Conservation (phyloP, 2,329 filamentous ascomycete genomes). For the Pseudopyricularia cyperi region DNA sequence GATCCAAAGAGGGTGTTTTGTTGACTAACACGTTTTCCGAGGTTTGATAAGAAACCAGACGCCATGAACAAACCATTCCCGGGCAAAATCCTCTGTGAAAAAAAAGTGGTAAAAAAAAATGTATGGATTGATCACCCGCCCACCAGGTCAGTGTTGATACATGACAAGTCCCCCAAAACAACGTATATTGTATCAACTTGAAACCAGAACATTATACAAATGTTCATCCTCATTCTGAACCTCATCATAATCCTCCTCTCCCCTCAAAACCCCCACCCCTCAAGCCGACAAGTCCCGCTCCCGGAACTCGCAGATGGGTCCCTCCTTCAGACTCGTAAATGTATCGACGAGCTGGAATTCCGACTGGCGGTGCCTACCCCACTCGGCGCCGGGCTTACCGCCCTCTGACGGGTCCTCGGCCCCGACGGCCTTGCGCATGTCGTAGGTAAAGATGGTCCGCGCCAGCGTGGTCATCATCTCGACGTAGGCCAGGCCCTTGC, state of each 20-base stretch:
- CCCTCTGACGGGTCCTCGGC: slow-evolving; percentile 41
- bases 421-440: slow-evolving; percentile 37
- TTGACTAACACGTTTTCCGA: too few relatives aligned
- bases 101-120: too few relatives aligned
- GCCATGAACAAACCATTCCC: too few relatives aligned
- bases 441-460: slow-evolving; percentile 46
- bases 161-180: too few relatives aligned
- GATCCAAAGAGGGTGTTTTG: too few relatives aligned
- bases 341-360: slow-evolving; percentile 63
- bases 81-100: too few relatives aligned
- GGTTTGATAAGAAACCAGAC: too few relatives aligned
- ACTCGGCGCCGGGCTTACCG: slow-evolving; percentile 26
- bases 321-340: slow-evolving; percentile 62
- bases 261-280: slow-evolving; percentile 4
- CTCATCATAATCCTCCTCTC: neutral
- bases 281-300: slow-evolving; percentile 10
- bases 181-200: too few relatives aligned
- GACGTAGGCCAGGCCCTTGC: slow-evolving; percentile 54
- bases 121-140: too few relatives aligned
- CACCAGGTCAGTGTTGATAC: too few relatives aligned
- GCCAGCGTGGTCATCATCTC: slow-evolving; percentile 54
- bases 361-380: slow-evolving; percentile 36
- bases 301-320: slow-evolving; percentile 53
- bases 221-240: too few relatives aligned
- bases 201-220: too few relatives aligned